Evolutionary conservation across 805 yeast species (phyloP).

Genomic region (Metschnikowia corniflorae): DNA sequence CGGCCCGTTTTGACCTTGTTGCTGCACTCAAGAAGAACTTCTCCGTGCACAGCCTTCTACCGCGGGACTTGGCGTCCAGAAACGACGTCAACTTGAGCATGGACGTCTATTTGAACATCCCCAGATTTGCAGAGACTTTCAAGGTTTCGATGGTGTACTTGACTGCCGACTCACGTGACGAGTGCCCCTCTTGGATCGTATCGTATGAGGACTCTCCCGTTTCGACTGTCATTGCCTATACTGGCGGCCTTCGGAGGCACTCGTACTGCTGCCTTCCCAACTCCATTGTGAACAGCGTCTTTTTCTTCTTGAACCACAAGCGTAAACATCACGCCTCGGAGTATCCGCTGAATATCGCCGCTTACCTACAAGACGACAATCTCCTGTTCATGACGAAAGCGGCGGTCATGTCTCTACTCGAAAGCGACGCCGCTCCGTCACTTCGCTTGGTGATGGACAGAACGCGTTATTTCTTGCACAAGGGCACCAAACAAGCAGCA

Average conservation of each 20-base stretch:
- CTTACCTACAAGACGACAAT: slow-evolving; percentile 20
- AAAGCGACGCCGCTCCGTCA: slow-evolving; percentile 26
- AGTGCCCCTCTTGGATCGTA: slow-evolving; percentile 31
- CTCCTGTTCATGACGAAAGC: slow-evolving; percentile 23
- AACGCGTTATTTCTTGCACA: slow-evolving; percentile 29
- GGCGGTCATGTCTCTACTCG: slow-evolving; percentile 29
- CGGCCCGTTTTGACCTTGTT: slow-evolving; percentile 31
- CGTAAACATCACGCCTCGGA: slow-evolving; percentile 1
- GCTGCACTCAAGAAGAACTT: slow-evolving; percentile 37
- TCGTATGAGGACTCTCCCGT: slow-evolving; percentile 23
- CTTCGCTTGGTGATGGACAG: slow-evolving; percentile 28
- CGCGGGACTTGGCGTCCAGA: slow-evolving; percentile 31
- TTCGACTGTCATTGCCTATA: slow-evolving; percentile 33
- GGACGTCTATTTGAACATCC: slow-evolving; percentile 32
- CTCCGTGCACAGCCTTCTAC: slow-evolving; percentile 28
- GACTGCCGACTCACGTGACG: slow-evolving; percentile 15
- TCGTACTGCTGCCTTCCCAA: slow-evolving; percentile 39
- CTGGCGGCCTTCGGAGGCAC: slow-evolving; percentile 41
- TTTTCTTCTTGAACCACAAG: slow-evolving; percentile 6
- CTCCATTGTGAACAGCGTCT: slow-evolving; percentile 12
- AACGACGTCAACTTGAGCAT: slow-evolving; percentile 34
- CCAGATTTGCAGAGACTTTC: slow-evolving; percentile 17
- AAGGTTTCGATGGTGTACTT: slow-evolving; percentile 25
- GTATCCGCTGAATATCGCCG: slow-evolving; percentile 19
- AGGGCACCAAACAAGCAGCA: slow-evolving; percentile 18